A percentile compares a stretch with the other conserved stretches of the same genome.
These are phyloP conservation scores for Panellus pusillus DNA, from an alignment of 768 basidiomycete genomes.

Conservation along the genomic window DNA sequence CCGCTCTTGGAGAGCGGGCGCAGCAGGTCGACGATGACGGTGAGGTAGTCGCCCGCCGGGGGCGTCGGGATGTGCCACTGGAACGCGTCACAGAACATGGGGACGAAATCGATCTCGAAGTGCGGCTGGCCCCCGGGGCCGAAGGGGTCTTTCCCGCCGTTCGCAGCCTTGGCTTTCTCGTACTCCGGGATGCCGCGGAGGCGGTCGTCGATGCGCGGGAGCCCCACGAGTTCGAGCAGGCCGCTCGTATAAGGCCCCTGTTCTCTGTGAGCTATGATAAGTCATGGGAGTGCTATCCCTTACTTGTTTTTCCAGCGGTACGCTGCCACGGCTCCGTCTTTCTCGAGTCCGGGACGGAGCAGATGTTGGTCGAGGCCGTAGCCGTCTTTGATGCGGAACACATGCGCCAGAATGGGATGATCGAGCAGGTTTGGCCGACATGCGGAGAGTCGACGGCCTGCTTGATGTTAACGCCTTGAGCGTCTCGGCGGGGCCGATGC, in stretches of 20 bases:
- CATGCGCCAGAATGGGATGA: slow-evolving; percentile 15
- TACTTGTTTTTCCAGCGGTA: slow-evolving; percentile 15
- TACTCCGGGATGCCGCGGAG: slow-evolving; percentile 14
- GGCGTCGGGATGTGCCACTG: slow-evolving; percentile 19
- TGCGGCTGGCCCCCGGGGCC: slow-evolving; percentile 15
- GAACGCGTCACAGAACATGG: slow-evolving; percentile 20
- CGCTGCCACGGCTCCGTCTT: slow-evolving; percentile 13
- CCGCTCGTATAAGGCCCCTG: slow-evolving; percentile 16
- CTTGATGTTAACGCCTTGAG: slow-evolving; percentile 7
- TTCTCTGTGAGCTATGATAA: background rate
- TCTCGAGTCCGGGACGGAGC: slow-evolving; percentile 16
- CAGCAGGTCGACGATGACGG: slow-evolving; percentile 14
- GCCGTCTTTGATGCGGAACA: slow-evolving; percentile 16
- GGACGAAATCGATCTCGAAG: slow-evolving; percentile 18
- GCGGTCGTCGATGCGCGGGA: slow-evolving; percentile 17
- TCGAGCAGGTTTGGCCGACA: slow-evolving; percentile 14
- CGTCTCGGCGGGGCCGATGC: slow-evolving; percentile 16
- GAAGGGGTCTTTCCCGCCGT: slow-evolving; percentile 16
- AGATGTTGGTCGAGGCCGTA: slow-evolving; percentile 19
- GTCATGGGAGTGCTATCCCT: too few relatives aligned
- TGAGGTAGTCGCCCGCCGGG: slow-evolving; percentile 7
- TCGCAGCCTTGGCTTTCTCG: slow-evolving; percentile 13
- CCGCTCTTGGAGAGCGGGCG: slow-evolving; percentile 14
- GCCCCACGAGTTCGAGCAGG: slow-evolving; percentile 13
- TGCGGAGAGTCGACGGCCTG: slow-evolving; percentile 13